phyloP scores from a whole-genome alignment of 768 basidiomycete genomes.

The Xerocomus brunneocitrinus region DNA sequence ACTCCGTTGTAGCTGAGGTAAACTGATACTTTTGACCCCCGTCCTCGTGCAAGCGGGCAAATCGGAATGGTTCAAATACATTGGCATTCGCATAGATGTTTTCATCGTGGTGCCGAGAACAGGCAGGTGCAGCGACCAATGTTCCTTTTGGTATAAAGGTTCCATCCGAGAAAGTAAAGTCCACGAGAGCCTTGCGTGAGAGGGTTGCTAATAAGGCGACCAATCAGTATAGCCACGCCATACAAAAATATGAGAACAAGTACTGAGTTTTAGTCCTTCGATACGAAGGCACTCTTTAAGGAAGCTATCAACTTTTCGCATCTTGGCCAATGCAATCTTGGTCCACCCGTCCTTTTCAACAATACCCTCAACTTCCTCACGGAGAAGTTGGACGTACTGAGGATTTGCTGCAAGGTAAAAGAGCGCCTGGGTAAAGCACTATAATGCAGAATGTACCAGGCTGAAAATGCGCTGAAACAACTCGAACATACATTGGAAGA shows the following conservation, averaged over 20 bases:
- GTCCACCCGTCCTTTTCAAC: conserved; percentile 24
- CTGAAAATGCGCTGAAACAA: not conserved
- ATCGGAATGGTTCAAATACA: conserved; percentile 36
- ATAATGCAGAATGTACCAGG: not conserved
- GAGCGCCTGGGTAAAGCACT: conserved; percentile 33
- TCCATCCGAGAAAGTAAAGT: conserved; percentile 31
- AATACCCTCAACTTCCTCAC: conserved; percentile 33
- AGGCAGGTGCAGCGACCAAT: conserved; percentile 15
- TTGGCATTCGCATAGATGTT: conserved; percentile 30
- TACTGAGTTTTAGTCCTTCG: conserved; percentile 25
- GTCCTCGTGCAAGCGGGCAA: conserved; percentile 22
- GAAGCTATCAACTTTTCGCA: conserved; percentile 40
- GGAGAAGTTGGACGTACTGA: conserved; percentile 30
- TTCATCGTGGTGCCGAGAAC: conserved; percentile 18
- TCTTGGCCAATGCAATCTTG: conserved; percentile 22
- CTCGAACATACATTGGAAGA: conserved; percentile 12
- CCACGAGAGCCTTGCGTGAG: conserved; percentile 27
- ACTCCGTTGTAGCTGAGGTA: conserved; percentile 29
- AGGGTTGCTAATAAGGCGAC: conserved; percentile 19
- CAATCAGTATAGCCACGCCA: not conserved
- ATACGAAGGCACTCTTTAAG: conserved; percentile 31
- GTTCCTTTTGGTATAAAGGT: conserved; percentile 30
- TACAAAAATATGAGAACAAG: not conserved
- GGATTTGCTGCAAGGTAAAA: conserved; percentile 33
- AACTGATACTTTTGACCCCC: conserved; percentile 31